Evolutionary conservation across 2,329 filamentous ascomycete genomes (phyloP).

Genomic region (Elsinoe australis): DNA sequence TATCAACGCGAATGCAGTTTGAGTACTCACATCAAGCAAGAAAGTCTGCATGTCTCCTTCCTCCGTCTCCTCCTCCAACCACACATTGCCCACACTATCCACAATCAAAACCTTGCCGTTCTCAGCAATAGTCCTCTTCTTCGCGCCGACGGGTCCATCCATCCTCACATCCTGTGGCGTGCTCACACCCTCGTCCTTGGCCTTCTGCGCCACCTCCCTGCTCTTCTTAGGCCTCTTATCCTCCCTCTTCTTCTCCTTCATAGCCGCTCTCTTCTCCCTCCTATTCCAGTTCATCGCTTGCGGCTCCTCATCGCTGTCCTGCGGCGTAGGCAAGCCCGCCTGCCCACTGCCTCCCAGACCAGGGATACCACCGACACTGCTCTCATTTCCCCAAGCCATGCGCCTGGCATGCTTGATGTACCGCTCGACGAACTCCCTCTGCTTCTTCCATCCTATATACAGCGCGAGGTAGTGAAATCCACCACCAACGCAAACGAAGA

Average conservation of each 20-base stretch:
- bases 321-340: slow-evolving; percentile 34
- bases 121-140: slow-evolving; percentile 82
- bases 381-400: slow-evolving; percentile 81
- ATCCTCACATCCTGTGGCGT: slow-evolving; percentile 47
- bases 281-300: slow-evolving; percentile 62
- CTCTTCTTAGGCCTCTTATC: slow-evolving; percentile 51
- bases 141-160: slow-evolving; percentile 61
- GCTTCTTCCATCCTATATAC: slow-evolving; percentile 79
- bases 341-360: slow-evolving; percentile 47
- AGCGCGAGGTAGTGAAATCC: slow-evolving; percentile 79
- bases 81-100: slow-evolving; percentile 85
- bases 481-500: slow-evolving; percentile 77
- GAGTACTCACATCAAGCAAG: slow-evolving; percentile 68
- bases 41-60: slow-evolving; percentile 78
- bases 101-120: slow-evolving; percentile 95
- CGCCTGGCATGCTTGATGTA: slow-evolving; percentile 86
- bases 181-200: slow-evolving; percentile 44
- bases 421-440: slow-evolving; percentile 81
- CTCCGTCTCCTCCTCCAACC: slow-evolving; percentile 83
- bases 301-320: slow-evolving; percentile 42
- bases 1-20: not conserved
- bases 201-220: slow-evolving; percentile 42
- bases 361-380: slow-evolving; percentile 58
- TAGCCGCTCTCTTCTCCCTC: slow-evolving; percentile 79
- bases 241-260: slow-evolving; percentile 67